Evolutionary conservation across 768 basidiomycete genomes (phyloP).

Genomic region (Strobilomyces echinocephalus): DNA sequence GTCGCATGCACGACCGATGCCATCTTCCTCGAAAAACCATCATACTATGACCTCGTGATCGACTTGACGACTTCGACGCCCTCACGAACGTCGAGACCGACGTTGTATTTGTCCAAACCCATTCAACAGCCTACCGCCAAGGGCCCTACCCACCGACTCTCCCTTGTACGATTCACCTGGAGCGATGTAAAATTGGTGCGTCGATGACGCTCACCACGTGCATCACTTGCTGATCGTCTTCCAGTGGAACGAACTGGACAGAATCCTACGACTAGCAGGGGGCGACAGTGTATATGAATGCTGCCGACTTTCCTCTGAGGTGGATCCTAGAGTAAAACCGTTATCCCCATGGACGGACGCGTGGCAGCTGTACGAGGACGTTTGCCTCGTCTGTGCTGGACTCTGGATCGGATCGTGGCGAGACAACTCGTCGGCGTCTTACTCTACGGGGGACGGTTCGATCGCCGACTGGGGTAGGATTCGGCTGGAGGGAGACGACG

Average conservation of each 20-base stretch:
- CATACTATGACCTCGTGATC: slow-evolving; percentile 75
- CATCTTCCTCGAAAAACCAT: slow-evolving; percentile 76
- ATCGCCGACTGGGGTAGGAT: slow-evolving; percentile 52
- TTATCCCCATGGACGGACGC: slow-evolving; percentile 62
- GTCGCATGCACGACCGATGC: slow-evolving; percentile 86
- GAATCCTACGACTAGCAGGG: slow-evolving; percentile 56
- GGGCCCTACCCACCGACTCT: slow-evolving; percentile 51
- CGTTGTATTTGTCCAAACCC: slow-evolving; percentile 57
- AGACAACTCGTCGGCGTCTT: slow-evolving; percentile 42
- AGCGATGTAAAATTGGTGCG: slow-evolving; percentile 73
- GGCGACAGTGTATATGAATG: slow-evolving; percentile 29
- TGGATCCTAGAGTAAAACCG: slow-evolving; percentile 34
- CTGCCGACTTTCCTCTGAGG: slow-evolving; percentile 29
- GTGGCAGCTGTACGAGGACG: slow-evolving; percentile 82
- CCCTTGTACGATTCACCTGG: slow-evolving; percentile 72
- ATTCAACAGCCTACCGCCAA: slow-evolving; percentile 34
- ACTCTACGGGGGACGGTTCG: slow-evolving; percentile 44
- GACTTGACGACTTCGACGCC: slow-evolving; percentile 69
- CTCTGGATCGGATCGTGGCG: slow-evolving; percentile 75
- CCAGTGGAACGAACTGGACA: slow-evolving; percentile 76
- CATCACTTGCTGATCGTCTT: neutral
- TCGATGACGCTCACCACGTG: neutral
- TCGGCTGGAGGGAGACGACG: slow-evolving; percentile 64
- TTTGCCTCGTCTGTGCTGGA: slow-evolving; percentile 75
- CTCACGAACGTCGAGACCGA: slow-evolving; percentile 57